Percentiles rank a stretch among this genome's conserved stretches.
phyloP scores from a whole-genome alignment of 192 early-diverging fungal genomes.

The Coemansia sp. region DNA sequence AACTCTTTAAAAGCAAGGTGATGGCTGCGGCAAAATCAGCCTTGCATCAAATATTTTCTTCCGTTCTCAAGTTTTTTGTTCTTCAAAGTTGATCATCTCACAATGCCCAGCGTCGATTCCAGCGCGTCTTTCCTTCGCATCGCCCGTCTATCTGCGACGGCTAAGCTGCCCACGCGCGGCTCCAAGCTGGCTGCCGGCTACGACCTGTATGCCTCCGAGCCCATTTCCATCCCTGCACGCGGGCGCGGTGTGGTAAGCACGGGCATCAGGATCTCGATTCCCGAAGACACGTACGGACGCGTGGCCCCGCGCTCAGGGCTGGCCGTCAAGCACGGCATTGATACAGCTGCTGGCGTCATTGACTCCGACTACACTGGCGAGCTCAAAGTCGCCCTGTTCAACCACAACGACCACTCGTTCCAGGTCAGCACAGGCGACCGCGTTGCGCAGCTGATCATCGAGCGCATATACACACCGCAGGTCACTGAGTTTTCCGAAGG shows the following conservation, averaged over 20 bases:
- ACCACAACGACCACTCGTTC: constrained; percentile 73
- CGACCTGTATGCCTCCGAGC: constrained; percentile 80
- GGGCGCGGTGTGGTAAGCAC: constrained; percentile 78
- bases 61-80: background rate
- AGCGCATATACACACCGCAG: constrained; percentile 76
- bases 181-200: constrained; percentile 85
- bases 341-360: constrained; percentile 88
- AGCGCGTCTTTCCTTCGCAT: constrained; percentile 32
- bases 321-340: constrained; percentile 86
- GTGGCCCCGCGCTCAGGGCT: constrained; percentile 93
- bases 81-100: background rate
- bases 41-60: background rate
- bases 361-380: constrained; percentile 91
- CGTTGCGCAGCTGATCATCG: constrained; percentile 94
- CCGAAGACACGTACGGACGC: constrained; percentile 88
- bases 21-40: background rate
- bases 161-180: constrained; percentile 78
- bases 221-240: constrained; percentile 68
- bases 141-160: constrained; percentile 46
- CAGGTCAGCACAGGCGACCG: constrained; percentile 85
- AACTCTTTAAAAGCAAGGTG: no score
- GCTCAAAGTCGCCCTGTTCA: constrained; percentile 84
- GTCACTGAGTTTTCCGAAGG: constrained; percentile 64
- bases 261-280: constrained; percentile 82
- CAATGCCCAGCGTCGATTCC: background rate